These are phyloP conservation scores for Leccinum variicolor DNA, from an alignment of 768 basidiomycete species.

Conservation along the genomic window DNA sequence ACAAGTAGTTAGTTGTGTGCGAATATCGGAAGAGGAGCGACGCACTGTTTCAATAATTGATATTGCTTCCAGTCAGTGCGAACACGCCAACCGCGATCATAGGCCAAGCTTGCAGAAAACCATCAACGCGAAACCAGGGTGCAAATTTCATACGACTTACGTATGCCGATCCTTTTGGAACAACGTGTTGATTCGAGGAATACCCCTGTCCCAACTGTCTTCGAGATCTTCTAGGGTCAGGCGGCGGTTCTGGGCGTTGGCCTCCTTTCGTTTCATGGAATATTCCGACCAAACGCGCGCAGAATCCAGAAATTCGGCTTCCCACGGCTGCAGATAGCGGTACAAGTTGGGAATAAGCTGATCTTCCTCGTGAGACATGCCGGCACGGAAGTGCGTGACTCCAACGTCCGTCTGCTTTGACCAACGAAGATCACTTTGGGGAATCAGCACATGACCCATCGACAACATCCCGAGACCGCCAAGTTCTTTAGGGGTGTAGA, in stretches of 20 bases:
- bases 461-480: conserved; percentile 99
- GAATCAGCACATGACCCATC: conserved; percentile 98
- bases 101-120: conserved; percentile 62
- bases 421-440: conserved; percentile 96
- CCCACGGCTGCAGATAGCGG: conserved; percentile 96
- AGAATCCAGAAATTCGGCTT: conserved; percentile 95
- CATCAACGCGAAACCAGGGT: neutral
- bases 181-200: conserved; percentile 96
- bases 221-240: conserved; percentile 97
- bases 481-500: conserved; percentile 97
- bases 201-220: conserved; percentile 98
- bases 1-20: conserved; percentile 12
- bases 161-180: conserved; percentile 99
- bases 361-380: conserved; percentile 95
- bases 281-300: conserved; percentile 99
- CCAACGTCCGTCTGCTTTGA: conserved; percentile 97
- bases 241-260: conserved; percentile 97
- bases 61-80: conserved; percentile 98
- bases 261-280: conserved; percentile 99
- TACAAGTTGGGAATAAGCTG: conserved; percentile 97
- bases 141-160: conserved; percentile 34
- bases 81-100: conserved; percentile 99
- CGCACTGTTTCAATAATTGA: conserved; percentile 85
- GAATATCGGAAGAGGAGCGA: conserved; percentile 4
- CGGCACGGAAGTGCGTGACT: conserved; percentile 98